phyloP scores from a whole-genome alignment of 768 basidiomycete species.

The Atractiella rhizophila region DNA sequence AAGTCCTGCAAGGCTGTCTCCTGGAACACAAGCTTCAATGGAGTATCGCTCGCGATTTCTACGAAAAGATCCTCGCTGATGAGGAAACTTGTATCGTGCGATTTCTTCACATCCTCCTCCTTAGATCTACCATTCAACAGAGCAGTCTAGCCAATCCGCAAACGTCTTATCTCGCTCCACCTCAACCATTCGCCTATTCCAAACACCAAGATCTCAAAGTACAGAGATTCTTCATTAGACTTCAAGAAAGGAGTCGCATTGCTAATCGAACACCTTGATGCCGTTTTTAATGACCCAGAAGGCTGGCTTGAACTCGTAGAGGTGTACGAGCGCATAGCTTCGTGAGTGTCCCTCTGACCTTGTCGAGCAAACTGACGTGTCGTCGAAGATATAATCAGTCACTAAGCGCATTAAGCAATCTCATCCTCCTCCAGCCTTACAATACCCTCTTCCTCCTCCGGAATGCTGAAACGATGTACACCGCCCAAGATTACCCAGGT shows the following conservation, averaged over 20 bases:
- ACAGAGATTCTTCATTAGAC: constrained; percentile 29
- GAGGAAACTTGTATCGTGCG: constrained; percentile 49
- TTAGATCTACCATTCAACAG: not conserved
- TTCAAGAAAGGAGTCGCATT: constrained; percentile 43
- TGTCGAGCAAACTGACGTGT: not conserved
- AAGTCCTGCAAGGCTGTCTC: constrained; percentile 49
- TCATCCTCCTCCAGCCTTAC: constrained; percentile 53
- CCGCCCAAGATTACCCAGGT: constrained; percentile 43
- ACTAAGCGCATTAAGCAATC: constrained; percentile 53
- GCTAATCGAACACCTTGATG: constrained; percentile 49
- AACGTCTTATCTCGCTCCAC: constrained; percentile 52
- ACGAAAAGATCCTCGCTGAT: constrained; percentile 33
- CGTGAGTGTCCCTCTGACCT: constrained; percentile 28
- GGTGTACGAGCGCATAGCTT: constrained; percentile 45
- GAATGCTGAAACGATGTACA: constrained; percentile 68
- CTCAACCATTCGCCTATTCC: constrained; percentile 23
- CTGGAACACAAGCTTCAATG: constrained; percentile 42
- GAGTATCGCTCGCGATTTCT: constrained; percentile 37
- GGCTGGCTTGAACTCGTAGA: constrained; percentile 70
- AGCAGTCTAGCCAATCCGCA: constrained; percentile 38
- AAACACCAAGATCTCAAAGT: not conserved
- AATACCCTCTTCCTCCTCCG: constrained; percentile 65
- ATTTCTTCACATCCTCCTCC: not conserved
- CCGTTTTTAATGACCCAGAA: constrained; percentile 64
- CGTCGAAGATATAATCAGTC: constrained; percentile 39